Percentiles rank a stretch among this genome's conserved stretches.
phyloP scores from a whole-genome alignment of 2,329 filamentous ascomycete genomes.

The Fulvia fulva region DNA sequence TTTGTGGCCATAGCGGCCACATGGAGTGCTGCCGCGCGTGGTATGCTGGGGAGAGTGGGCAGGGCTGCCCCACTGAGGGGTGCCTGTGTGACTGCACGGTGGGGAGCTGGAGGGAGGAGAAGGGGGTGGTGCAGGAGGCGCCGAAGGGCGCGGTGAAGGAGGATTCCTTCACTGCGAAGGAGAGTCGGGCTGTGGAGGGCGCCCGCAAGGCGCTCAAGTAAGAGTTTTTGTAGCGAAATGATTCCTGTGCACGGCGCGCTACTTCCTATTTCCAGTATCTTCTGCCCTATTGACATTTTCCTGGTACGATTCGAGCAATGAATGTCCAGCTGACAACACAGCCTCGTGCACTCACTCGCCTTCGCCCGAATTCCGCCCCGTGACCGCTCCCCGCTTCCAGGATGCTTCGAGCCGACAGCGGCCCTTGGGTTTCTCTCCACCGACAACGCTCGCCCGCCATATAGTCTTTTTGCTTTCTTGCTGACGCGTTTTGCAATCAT shows the following conservation, averaged over 20 bases:
- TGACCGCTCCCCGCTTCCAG: background rate
- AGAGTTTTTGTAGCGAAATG: background rate
- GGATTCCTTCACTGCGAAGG: slow-evolving; percentile 41
- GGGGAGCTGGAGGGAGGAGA: slow-evolving; percentile 17
- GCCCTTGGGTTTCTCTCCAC: background rate
- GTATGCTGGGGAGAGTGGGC: slow-evolving; percentile 48
- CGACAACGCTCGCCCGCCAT: background rate
- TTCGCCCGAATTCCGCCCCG: background rate
- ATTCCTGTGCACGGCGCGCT: background rate
- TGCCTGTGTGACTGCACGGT: slow-evolving; percentile 55
- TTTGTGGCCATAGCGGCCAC: slow-evolving; percentile 60
- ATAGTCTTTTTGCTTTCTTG: background rate
- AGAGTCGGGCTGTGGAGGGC: slow-evolving; percentile 42
- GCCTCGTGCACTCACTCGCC: background rate
- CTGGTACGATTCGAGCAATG: no score
- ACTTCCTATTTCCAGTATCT: background rate
- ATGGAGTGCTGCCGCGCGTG: slow-evolving; percentile 54
- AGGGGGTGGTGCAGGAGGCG: slow-evolving; percentile 18
- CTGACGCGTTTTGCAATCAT: background rate
- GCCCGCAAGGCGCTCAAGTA: slow-evolving; percentile 24
- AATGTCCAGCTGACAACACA: background rate
- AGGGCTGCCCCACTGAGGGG: slow-evolving; percentile 57
- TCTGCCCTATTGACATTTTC: background rate
- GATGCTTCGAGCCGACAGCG: background rate
- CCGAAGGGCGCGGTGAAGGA: slow-evolving; percentile 36